A percentile compares a stretch with the other conserved stretches of the same genome.
These are phyloP conservation scores for Posidonia australis DNA, from an alignment of 106 monocot species.

Conservation along the genomic window DNA sequence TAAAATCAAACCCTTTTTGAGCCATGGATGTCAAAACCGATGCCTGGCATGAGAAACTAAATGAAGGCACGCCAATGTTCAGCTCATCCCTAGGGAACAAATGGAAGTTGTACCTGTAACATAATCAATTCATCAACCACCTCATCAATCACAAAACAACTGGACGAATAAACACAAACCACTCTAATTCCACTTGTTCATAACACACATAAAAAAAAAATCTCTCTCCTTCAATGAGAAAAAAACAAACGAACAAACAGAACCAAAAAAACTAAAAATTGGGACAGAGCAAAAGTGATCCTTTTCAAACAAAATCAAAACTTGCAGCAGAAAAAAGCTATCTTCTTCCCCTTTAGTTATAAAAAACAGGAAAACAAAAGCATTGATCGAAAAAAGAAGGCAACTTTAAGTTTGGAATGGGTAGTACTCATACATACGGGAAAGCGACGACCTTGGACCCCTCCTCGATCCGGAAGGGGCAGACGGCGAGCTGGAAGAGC, in stretches of 20 bases:
- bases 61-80: conserved; percentile 69
- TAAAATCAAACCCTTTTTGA: conserved; percentile 89
- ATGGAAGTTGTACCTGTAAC: conserved; percentile 81
- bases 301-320: too few species aligned
- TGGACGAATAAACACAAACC: too few species aligned
- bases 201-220: too few species aligned
- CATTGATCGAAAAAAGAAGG: too few species aligned
- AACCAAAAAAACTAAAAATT: too few species aligned
- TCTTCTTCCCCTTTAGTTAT: too few species aligned
- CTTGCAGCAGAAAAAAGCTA: too few species aligned
- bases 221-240: too few species aligned
- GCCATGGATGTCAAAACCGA: conserved; percentile 79
- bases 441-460: conserved; percentile 48
- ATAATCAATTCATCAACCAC: background rate
- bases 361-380: background rate
- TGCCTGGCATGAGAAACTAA: conserved; percentile 80
- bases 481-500: conserved; percentile 70
- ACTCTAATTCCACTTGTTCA: too few species aligned
- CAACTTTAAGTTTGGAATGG: too few species aligned
- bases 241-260: background rate
- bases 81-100: conserved; percentile 87
- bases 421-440: conserved; percentile 33
- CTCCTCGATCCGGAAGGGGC: conserved; percentile 55
- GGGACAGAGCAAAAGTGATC: too few species aligned
- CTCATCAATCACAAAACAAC: too few species aligned